phyloP scores from a whole-genome alignment of 495 filamentous ascomycete species.

The Aspergillus panamensis region DNA sequence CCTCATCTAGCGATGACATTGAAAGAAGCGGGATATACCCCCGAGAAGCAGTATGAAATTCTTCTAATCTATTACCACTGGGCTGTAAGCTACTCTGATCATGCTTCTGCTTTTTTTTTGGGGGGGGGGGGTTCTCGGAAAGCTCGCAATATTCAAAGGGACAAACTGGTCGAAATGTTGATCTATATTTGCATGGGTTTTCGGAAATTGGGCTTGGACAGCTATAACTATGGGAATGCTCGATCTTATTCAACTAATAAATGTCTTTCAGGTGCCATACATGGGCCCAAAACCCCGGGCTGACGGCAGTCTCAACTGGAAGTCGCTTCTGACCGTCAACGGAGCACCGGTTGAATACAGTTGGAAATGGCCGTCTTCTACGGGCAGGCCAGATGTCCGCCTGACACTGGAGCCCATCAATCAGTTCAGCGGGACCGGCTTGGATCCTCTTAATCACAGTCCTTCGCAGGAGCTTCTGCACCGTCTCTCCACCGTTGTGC shows the following conservation, averaged over 20 bases:
- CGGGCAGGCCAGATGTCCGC: background rate
- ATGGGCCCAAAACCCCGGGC: background rate
- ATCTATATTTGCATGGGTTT: background rate
- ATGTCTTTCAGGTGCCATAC: background rate
- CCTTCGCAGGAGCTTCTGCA: background rate
- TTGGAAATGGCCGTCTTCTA: background rate
- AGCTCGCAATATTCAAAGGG: no score
- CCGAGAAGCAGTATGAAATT: background rate
- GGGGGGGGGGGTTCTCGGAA: no score
- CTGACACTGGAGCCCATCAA: background rate
- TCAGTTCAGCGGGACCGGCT: background rate
- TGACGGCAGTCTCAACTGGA: background rate
- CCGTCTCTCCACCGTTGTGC: background rate
- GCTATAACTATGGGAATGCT: background rate
- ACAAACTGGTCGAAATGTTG: no score
- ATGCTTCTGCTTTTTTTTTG: background rate
- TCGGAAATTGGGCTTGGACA: background rate
- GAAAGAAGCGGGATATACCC: background rate
- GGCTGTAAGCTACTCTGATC: background rate
- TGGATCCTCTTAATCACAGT: background rate
- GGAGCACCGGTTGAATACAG: background rate
- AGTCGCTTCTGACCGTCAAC: background rate
- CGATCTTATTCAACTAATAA: no score
- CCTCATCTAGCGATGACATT: background rate
- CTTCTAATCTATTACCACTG: conserved; percentile 1